These are phyloP conservation scores for Agaricus bisporus DNA, from an alignment of 768 basidiomycete species.

Conservation along the genomic window DNA sequence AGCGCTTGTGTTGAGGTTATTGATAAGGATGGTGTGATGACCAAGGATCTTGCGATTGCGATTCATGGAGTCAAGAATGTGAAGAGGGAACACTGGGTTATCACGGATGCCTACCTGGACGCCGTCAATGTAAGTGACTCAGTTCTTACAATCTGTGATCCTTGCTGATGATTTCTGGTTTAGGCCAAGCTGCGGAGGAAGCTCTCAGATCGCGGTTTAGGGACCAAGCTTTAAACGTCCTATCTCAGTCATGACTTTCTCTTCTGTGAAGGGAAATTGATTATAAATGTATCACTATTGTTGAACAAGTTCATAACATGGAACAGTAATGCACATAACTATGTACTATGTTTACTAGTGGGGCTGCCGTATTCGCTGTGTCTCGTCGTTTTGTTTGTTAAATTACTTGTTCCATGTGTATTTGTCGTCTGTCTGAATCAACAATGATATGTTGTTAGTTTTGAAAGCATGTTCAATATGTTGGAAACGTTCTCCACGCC, in stretches of 20 bases:
- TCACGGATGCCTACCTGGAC: constrained; percentile 92
- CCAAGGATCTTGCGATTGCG: constrained; percentile 92
- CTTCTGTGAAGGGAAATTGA: background rate
- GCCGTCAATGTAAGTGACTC: constrained; percentile 67
- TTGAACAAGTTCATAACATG: no score
- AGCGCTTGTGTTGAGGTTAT: constrained; percentile 86
- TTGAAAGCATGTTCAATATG: no score
- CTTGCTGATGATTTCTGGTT: constrained; percentile 1
- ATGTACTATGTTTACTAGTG: no score
- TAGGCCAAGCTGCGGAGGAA: constrained; percentile 42
- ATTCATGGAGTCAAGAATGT: constrained; percentile 82
- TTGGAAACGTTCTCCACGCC: no score
- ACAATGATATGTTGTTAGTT: no score
- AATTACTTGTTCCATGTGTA: no score
- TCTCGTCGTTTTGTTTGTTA: no score
- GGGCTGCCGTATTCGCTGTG: no score
- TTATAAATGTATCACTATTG: no score
- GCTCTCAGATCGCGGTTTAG: constrained; percentile 23
- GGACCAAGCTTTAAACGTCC: constrained; percentile 2
- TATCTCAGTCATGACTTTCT: no score
- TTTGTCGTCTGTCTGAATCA: no score
- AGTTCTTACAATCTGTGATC: background rate
- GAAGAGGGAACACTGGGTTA: constrained; percentile 96
- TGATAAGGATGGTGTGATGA: constrained; percentile 88
- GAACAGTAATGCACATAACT: no score